Evolutionary conservation across 1,139 yeast species (phyloP).

Genomic region (Suhomyces panamericanus): DNA sequence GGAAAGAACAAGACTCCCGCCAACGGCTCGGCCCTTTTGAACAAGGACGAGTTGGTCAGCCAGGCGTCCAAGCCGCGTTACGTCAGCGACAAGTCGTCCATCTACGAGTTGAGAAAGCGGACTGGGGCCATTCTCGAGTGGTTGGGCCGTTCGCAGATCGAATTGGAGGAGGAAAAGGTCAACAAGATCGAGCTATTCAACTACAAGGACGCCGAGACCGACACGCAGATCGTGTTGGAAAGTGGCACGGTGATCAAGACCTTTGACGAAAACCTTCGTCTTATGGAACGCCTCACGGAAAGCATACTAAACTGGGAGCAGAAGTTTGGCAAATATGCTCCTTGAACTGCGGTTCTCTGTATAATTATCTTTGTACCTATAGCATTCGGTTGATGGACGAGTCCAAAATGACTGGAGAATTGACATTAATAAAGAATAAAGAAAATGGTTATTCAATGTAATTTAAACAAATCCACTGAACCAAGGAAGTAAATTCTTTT

Average conservation of each 20-base stretch:
- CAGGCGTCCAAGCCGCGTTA: slow-evolving; percentile 80
- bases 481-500: too few relatives aligned
- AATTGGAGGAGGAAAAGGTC: slow-evolving; percentile 68
- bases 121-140: slow-evolving; percentile 90
- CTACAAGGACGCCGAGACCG: slow-evolving; percentile 18
- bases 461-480: too few relatives aligned
- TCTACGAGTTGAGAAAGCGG: slow-evolving; percentile 82
- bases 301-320: slow-evolving; percentile 77
- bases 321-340: slow-evolving; percentile 59
- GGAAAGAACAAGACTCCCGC: slow-evolving; percentile 14
- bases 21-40: slow-evolving; percentile 14
- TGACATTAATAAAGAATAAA: too few relatives aligned
- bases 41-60: slow-evolving; percentile 47
- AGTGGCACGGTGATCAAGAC: slow-evolving; percentile 38
- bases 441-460: too few relatives aligned
- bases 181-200: slow-evolving; percentile 52
- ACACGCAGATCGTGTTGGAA: slow-evolving; percentile 28
- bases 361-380: background rate
- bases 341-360: slow-evolving; percentile 19
- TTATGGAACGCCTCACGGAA: slow-evolving; percentile 71
- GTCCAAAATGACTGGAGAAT: too few relatives aligned
- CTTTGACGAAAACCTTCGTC: slow-evolving; percentile 57
- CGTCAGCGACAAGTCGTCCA: slow-evolving; percentile 71
- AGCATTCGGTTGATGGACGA: background rate
- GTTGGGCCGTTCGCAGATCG: slow-evolving; percentile 80